Evolutionary conservation across 306 rosid species (phyloP).

Genomic region (Pterocarpus macrocarpus): DNA sequence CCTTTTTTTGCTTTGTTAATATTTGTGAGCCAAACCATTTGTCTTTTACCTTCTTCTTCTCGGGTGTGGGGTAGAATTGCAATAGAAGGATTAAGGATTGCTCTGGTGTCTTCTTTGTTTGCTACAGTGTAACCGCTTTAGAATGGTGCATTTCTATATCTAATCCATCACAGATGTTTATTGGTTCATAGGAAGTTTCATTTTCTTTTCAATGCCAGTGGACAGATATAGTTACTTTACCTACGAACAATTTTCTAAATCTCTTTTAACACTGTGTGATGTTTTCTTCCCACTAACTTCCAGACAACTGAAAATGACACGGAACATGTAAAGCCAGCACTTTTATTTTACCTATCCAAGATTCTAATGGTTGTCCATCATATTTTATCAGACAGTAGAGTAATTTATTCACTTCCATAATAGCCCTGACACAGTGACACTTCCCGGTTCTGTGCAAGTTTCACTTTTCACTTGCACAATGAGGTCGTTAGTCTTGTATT

Average conservation of each 20-base stretch:
- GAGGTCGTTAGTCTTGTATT: conserved; percentile 13
- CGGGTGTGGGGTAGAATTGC: conserved; percentile 61
- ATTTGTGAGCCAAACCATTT: conserved; percentile 56
- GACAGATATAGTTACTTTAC: not conserved
- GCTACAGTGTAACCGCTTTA: conserved; percentile 45
- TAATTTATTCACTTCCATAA: conserved; percentile 42
- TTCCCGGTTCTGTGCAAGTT: conserved; percentile 23
- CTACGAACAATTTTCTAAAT: too few relatives aligned
- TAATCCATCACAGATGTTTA: conserved; percentile 48
- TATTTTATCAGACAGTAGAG: conserved; percentile 43
- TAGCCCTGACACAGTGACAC: conserved; percentile 16
- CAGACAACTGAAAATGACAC: conserved; percentile 42
- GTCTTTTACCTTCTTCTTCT: conserved; percentile 43
- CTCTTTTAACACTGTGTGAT: too few relatives aligned
- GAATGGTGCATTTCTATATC: conserved; percentile 46
- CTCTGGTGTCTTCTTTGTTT: conserved; percentile 43
- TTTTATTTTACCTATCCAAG: conserved; percentile 40
- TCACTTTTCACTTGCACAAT: conserved; percentile 36
- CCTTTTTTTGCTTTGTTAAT: conserved; percentile 44
- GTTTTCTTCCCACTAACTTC: not conserved
- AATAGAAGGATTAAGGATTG: conserved; percentile 47
- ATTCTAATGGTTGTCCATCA: conserved; percentile 51
- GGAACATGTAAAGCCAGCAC: not conserved
- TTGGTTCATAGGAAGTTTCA: conserved; percentile 40
- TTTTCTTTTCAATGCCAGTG: conserved; percentile 34